Base-by-base conservation (phyloP, 2,329 filamentous ascomycete genomes). In the Fusarium brevicatenulatum region DNA sequence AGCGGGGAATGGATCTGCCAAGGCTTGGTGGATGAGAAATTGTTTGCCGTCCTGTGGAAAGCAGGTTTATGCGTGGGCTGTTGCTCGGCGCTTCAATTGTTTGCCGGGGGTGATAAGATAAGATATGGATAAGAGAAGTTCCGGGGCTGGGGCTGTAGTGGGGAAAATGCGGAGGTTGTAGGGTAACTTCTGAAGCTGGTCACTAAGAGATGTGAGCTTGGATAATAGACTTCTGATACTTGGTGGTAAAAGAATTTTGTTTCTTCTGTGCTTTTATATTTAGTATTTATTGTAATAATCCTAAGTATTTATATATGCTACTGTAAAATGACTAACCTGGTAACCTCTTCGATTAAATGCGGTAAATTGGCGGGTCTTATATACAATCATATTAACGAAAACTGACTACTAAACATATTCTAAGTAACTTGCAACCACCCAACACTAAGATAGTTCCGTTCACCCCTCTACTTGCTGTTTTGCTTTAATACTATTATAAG, bases 1-100 rank as follows among this genome's bases (percentile, higher is more conserved):
- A 30, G 70, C 62, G 66, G 70, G 66, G 66, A 52, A 67, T 25
- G 50, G 49, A 23, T 47, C 44, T 28, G 70, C 70, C 70, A 73
- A 73, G 62, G 19, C 61, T 37, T 34, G 21, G n/a, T 56, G 25
- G 65, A 68, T 68, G 47, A 34, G 42, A 15, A 37, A 36, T 39
- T 63, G 43, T 69, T 58, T 43, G 39, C 65, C 40, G 40, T 40
- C 40, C n/a, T n/a, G 30, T 52, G 23, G 39, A 32, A 44, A 61
- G 47, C 37, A 23, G 25, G 34, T 34, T 55, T 43, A 21, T 28
- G 12, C 5, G 9, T 13, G 3, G 42, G 34, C n/a, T 39, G 9
- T 15, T n/a, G 10, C 9, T 46, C n/a, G 44, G 57, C 12, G 16
- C 30, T 56, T 63, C 28, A 12, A 43, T 42, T 68, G 28, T 46